phyloP scores from a whole-genome alignment of 1,284 basidiomycete genomes.

The Sanguinoderma infundibulare region DNA sequence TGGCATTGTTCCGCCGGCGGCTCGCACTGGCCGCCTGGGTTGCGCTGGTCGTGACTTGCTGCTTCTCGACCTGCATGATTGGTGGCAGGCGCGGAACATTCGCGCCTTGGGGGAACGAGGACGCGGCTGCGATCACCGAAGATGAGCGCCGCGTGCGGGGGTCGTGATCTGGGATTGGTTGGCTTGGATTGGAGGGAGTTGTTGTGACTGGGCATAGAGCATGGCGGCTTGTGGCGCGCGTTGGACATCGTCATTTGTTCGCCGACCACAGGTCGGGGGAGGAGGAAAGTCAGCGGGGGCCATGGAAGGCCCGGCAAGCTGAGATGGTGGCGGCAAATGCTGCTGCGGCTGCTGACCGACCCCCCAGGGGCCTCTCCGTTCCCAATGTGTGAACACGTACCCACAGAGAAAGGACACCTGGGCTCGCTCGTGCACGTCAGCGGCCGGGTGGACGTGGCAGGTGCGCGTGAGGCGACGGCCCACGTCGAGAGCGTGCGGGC shows the following conservation, averaged over 20 bases:
- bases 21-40: slow-evolving; percentile 92
- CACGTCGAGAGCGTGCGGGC: too few relatives aligned
- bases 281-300: slow-evolving; percentile 5
- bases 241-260: slow-evolving; percentile 29
- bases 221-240: slow-evolving; percentile 32
- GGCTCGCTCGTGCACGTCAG: too few relatives aligned
- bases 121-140: slow-evolving; percentile 20
- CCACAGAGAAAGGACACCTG: too few relatives aligned
- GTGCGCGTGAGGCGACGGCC: too few relatives aligned
- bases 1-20: slow-evolving; percentile 86
- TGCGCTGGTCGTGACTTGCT: slow-evolving; percentile 91
- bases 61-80: slow-evolving; percentile 86
- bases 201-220: slow-evolving; percentile 31
- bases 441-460: too few relatives aligned
- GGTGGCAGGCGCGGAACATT: slow-evolving; percentile 72
- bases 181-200: slow-evolving; percentile 26
- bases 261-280: slow-evolving; percentile 14
- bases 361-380: too few relatives aligned
- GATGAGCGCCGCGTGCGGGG: slow-evolving; percentile 16
- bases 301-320: slow-evolving; percentile 27
- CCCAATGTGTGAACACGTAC: too few relatives aligned
- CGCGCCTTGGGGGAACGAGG: slow-evolving; percentile 36
- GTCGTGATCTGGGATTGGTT: slow-evolving; percentile 9
- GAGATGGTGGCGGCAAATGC: slow-evolving; percentile 18
- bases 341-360: slow-evolving; percentile 17